Conservation (phyloP, 495 filamentous ascomycete species). For the Staphylotrichum tortipilum region DNA sequence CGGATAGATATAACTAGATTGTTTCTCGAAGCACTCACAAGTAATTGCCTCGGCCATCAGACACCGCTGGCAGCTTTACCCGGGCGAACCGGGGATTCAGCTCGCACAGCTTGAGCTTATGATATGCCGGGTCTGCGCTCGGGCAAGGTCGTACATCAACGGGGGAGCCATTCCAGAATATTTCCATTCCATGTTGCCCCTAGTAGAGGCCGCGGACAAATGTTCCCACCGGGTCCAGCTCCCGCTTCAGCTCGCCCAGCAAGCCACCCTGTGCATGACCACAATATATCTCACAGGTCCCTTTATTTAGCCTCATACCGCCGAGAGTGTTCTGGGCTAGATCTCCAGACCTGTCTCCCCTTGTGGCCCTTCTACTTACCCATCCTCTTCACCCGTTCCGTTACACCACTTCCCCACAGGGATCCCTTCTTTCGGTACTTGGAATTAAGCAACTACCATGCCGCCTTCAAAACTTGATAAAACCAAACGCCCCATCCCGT, state of each 20-base stretch:
- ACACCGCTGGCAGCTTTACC: conserved; percentile 3
- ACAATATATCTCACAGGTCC: not conserved
- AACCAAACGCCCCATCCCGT: not conserved
- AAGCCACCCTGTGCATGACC: no score
- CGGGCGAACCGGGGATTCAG: not conserved
- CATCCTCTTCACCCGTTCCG: conserved; percentile 9
- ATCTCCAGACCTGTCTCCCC: not conserved
- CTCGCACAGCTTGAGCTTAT: not conserved
- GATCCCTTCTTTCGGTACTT: conserved; percentile 13
- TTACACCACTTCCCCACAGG: conserved; percentile 9
- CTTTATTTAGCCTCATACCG: not conserved
- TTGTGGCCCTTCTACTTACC: conserved; percentile 4
- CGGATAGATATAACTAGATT: not conserved
- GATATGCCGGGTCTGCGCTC: no score
- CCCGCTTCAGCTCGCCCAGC: no score
- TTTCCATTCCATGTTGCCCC: no score
- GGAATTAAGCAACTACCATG: not conserved
- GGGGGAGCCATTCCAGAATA: no score
- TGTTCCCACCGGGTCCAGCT: no score
- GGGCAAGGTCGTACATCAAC: no score
- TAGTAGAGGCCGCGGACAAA: no score
- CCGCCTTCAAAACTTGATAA: not conserved
- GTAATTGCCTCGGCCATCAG: not conserved
- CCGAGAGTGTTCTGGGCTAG: not conserved
- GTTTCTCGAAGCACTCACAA: not conserved